Percentiles rank a stretch among this genome's conserved stretches.
Evolutionary conservation across 306 rosid genomes (phyloP).

Genomic region (Ormosia emarginata): DNA sequence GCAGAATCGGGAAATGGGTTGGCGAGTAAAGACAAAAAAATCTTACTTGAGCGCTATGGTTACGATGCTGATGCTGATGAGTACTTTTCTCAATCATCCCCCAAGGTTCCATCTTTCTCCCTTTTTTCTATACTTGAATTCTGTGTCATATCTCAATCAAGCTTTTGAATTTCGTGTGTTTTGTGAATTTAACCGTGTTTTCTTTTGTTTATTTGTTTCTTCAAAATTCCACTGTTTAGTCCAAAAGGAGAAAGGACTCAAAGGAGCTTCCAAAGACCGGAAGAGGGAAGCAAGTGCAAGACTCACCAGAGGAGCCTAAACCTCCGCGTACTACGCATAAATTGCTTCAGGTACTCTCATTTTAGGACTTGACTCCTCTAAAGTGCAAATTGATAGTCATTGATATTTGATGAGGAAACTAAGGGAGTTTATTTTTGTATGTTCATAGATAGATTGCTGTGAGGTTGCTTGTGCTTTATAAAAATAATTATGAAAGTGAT

Average conservation of each 20-base stretch:
- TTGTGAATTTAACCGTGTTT: slow-evolving; percentile 11
- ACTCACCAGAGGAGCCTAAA: slow-evolving; percentile 44
- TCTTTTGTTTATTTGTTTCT: neutral
- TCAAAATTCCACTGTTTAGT: slow-evolving; percentile 39
- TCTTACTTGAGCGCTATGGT: slow-evolving; percentile 77
- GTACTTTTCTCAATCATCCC: slow-evolving; percentile 55
- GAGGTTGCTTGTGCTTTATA: neutral
- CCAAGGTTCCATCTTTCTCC: slow-evolving; percentile 41
- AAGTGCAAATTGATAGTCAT: neutral
- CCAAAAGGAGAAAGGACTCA: slow-evolving; percentile 44
- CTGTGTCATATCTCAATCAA: neutral
- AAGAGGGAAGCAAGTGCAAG: slow-evolving; percentile 45
- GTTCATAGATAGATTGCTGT: neutral
- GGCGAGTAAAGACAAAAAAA: slow-evolving; percentile 49
- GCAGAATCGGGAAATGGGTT: slow-evolving; percentile 53
- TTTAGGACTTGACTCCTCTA: neutral
- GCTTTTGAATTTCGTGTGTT: neutral
- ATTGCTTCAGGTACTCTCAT: slow-evolving; percentile 69
- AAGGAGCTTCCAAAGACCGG: slow-evolving; percentile 35
- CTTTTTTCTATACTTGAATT: slow-evolving; percentile 6
- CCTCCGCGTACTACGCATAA: slow-evolving; percentile 71
- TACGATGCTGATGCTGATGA: slow-evolving; percentile 78
- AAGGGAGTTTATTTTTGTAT: neutral
- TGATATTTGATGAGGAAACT: slow-evolving; percentile 1
- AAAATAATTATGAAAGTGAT: neutral